Evolutionary conservation across 495 filamentous ascomycete genomes (phyloP), one percentile per base, ranked within the genome.

Genomic region (Xylaria nigripes): DNA sequence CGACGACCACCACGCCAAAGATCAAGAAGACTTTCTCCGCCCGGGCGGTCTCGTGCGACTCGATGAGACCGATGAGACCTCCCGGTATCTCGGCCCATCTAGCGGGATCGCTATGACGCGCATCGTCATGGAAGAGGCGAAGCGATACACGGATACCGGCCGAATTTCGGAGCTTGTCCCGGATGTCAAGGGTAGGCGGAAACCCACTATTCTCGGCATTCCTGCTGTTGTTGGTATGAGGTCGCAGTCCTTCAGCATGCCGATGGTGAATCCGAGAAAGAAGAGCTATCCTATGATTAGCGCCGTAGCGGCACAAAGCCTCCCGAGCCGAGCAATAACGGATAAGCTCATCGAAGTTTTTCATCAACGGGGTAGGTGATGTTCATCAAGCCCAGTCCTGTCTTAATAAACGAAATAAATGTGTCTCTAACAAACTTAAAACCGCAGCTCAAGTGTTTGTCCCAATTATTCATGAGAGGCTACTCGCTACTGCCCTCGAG

Each of bases 91-190:
- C 12, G 92, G 92, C 0, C 84, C 92, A 10, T 92, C 89, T 10
- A 96, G 92, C 66, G 92, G 92, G 55, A 92, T 95, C 65, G 89
- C 88, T 56, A 92, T 97, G 71, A 92, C 90, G 16, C 82, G 91
- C 30, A 72, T 96, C 61, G 86, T 97, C 24, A 95, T 97, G 83
- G 90, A 95, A 65, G 82, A 95, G 61, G 91, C 91, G 43, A 97
- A 92, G 61, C 84, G 86, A 54, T 89, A 87, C 56, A 90, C 86
- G 27, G 84, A 88, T 54, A 82, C 86, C 2, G 87, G 86, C 66
- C 86, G 82, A 54, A 95, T 96, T 70, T 84, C 86, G 49, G 89
- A 95, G 61, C 81, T 96, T 24, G 81, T 93, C n/a, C 84, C 89
- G 5, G 84, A 86, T 54, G 74, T 86, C 34, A 56, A 62, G 2